These are phyloP conservation scores for Alternaria sp. DNA, from an alignment of 2,329 filamentous ascomycete genomes.

Conservation along the genomic window DNA sequence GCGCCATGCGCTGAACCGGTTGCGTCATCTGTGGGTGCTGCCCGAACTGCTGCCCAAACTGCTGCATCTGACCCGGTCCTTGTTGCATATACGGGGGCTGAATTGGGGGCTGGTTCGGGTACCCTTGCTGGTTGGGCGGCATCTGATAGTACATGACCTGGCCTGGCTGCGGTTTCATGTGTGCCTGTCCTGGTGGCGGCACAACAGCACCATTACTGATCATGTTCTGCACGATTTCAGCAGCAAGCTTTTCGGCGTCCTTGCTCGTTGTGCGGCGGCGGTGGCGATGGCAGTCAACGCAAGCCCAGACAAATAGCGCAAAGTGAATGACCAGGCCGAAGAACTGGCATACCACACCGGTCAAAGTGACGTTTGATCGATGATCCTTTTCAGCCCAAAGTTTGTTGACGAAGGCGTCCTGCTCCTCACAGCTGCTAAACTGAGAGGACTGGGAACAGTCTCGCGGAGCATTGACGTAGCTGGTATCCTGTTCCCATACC, in stretches of 20 bases:
- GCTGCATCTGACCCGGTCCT: slow-evolving; percentile 5
- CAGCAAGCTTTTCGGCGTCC: slow-evolving; percentile 42
- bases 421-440: slow-evolving; percentile 34
- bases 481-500: slow-evolving; percentile 27
- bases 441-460: slow-evolving; percentile 19
- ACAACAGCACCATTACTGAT: slow-evolving; percentile 38
- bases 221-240: slow-evolving; percentile 44
- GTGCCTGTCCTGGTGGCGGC: slow-evolving; percentile 26
- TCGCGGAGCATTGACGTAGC: slow-evolving; percentile 19
- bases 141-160: slow-evolving; percentile 20
- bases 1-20: slow-evolving; percentile 6
- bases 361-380: slow-evolving; percentile 28
- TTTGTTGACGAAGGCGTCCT: slow-evolving; percentile 40
- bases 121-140: slow-evolving; percentile 17
- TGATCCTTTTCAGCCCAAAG: slow-evolving; percentile 32
- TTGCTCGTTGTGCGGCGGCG: slow-evolving; percentile 31
- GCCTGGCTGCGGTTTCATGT: slow-evolving; percentile 15
- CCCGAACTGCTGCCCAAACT: neutral
- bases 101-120: slow-evolving; percentile 15
- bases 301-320: slow-evolving; percentile 48
- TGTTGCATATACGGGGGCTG: slow-evolving; percentile 16
- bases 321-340: slow-evolving; percentile 41
- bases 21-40: slow-evolving; percentile 4
- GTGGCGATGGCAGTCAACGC: slow-evolving; percentile 41
- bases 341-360: slow-evolving; percentile 40